These are phyloP conservation scores for Xylaria longipes DNA, from an alignment of 495 filamentous ascomycete genomes.

Conservation along the genomic window DNA sequence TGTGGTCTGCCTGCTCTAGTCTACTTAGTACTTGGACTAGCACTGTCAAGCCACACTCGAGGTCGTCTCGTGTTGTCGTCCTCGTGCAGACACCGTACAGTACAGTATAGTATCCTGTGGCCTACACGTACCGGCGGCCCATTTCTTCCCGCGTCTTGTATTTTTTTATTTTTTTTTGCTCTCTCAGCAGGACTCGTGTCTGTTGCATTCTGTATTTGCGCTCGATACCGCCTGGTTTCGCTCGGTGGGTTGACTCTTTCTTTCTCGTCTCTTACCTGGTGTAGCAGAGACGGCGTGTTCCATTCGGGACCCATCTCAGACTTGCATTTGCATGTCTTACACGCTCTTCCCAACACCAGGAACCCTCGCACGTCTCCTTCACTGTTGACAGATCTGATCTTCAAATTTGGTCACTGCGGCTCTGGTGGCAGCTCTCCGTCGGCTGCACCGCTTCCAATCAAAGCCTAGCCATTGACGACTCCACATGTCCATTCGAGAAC, in stretches of 20 bases:
- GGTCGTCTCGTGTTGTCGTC: constrained; percentile 12
- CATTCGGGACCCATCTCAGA: constrained; percentile 18
- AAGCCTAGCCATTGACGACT: constrained; percentile 40
- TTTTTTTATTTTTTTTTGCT: not conserved
- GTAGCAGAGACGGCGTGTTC: constrained; percentile 16
- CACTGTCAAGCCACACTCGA: constrained; percentile 36
- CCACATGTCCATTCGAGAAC: constrained; percentile 40
- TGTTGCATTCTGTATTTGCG: not conserved
- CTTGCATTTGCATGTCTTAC: constrained; percentile 22
- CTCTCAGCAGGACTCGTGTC: not conserved
- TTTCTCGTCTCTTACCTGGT: not conserved
- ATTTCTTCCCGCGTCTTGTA: constrained; percentile 10
- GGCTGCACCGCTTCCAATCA: constrained; percentile 43
- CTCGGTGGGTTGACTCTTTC: not conserved
- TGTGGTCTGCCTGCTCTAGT: constrained; percentile 1
- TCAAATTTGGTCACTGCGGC: constrained; percentile 24
- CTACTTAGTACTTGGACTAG: not conserved
- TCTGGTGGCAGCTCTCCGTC: constrained; percentile 29
- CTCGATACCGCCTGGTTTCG: not conserved
- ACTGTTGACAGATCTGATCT: constrained; percentile 16
- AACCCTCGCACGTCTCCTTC: constrained; percentile 15
- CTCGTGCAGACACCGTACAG: not conserved
- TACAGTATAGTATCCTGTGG: not conserved
- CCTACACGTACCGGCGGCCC: constrained; percentile 8
- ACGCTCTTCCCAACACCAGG: constrained; percentile 23